Evolutionary conservation across 371 early-diverging fungal genomes (phyloP), one percentile per base, ranked within the genome.

Genomic region (Lichtheimia ramosa): DNA sequence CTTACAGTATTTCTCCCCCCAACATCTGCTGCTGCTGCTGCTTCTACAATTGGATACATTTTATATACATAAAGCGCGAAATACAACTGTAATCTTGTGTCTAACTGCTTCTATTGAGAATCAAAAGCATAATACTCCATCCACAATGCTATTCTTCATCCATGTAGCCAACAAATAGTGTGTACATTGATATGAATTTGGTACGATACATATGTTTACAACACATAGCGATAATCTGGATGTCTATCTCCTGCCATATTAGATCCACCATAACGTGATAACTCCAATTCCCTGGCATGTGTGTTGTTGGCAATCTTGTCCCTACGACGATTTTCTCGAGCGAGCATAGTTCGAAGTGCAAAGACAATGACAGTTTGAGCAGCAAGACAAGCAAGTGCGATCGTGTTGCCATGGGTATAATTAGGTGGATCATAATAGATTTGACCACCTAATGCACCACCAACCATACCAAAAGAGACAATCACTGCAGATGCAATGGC

Each of bases 241-340:
- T 76, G 71, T 54, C 79, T 54, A 60, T 79, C 79, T 25, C 77
- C 77, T 27, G 63, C 77, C 5, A 78, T 54, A 20, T 70, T 71
- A 8, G 41, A 15, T 8, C 76, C 73, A n/a, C 77, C 71, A 52
- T 61, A 70, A 21, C 59, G 54, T 10, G 49, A 24, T 12, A 76
- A 39, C 27, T 71, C 71, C 14, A 60, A 24, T 15, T 64, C 63
- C 42, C 62, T 63, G 16, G 48, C 63, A 43, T 43, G 21, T 2
- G 46, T 14, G 10, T 65, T 67, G 3, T 48, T 23, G 10, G 61
- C 58, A 53, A 75, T 18, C 7, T 54, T 42, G 5, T 41, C n/a
- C 2, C 74, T 60, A 16, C 64, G 62, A 12, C 16, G 48, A 46
- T 70, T 76, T 46, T 71, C 76, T 23, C 56, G 46, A 14, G 28